Percentiles rank a stretch among this genome's conserved stretches.
phyloP scores from a whole-genome alignment of 1,284 basidiomycete genomes.

The Melampsora americana region DNA sequence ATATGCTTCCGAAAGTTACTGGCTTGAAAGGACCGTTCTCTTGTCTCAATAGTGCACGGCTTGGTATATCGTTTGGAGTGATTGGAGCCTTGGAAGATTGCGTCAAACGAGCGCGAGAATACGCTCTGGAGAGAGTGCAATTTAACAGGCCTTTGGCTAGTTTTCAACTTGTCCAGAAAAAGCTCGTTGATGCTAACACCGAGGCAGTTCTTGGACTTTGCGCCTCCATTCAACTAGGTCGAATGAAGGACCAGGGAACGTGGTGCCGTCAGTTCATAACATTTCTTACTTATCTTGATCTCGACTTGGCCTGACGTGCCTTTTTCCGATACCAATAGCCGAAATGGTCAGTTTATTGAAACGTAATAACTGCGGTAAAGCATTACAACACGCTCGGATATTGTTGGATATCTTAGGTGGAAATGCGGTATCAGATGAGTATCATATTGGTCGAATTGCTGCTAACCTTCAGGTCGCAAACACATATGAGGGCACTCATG shows the following conservation, averaged over 20 bases:
- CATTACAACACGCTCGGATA: conserved; percentile 71
- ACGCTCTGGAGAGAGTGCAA: conserved; percentile 79
- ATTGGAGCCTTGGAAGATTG: conserved; percentile 95
- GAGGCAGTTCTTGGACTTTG: conserved; percentile 78
- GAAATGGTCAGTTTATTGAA: conserved; percentile 96
- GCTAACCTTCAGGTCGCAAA: conserved; percentile 82
- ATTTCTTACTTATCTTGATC: not conserved
- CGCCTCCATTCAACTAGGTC: conserved; percentile 70
- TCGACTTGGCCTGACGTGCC: not conserved
- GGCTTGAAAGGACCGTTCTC: conserved; percentile 82
- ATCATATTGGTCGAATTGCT: conserved; percentile 83
- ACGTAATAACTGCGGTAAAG: conserved; percentile 93
- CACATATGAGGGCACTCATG: conserved; percentile 73
- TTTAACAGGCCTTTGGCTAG: conserved; percentile 84
- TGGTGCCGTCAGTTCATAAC: conserved; percentile 59
- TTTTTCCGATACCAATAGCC: conserved; percentile 52
- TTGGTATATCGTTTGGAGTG: conserved; percentile 86
- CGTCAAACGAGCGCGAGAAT: conserved; percentile 70
- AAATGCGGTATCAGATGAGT: conserved; percentile 53
- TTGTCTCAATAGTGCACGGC: conserved; percentile 85
- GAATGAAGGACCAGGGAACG: conserved; percentile 77
- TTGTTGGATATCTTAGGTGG: conserved; percentile 68
- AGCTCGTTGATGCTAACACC: conserved; percentile 85
- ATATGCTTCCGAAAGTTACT: conserved; percentile 69
- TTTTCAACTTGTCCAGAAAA: conserved; percentile 94